Conservation (phyloP, 306 rosid species). For the Datisca glomerata region DNA sequence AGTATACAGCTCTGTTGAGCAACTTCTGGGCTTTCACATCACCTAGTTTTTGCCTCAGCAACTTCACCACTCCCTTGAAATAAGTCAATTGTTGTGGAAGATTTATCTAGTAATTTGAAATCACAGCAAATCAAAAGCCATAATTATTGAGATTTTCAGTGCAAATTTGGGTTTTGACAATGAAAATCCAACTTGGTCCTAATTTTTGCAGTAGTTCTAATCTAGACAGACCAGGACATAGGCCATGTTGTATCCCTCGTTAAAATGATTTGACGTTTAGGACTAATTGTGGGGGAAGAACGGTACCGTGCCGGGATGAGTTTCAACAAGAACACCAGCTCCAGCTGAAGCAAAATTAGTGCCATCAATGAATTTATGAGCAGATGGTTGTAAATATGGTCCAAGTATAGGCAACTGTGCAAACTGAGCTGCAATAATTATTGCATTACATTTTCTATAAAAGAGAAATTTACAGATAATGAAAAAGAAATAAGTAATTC, state of each 20-base stretch:
- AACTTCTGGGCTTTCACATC: slow-evolving; percentile 9
- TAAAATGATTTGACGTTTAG: too few relatives aligned
- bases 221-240: background rate
- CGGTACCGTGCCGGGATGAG: slow-evolving; percentile 11
- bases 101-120: slow-evolving; percentile 12
- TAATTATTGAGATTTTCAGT: background rate
- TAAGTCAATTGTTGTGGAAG: slow-evolving; percentile 15
- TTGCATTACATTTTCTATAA: too few relatives aligned
- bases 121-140: background rate
- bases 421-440: slow-evolving; percentile 19
- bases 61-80: slow-evolving; percentile 9
- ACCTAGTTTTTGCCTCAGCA: slow-evolving; percentile 10
- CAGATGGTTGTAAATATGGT: slow-evolving; percentile 24
- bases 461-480: background rate
- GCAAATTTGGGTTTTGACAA: background rate
- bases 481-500: background rate
- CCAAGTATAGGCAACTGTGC: slow-evolving; percentile 25
- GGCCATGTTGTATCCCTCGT: too few relatives aligned
- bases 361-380: slow-evolving; percentile 8
- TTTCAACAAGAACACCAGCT: slow-evolving; percentile 19
- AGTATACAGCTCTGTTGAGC: slow-evolving; percentile 20
- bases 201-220: too few relatives aligned
- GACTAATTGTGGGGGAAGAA: background rate
- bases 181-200: background rate
- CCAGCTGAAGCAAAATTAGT: slow-evolving; percentile 36